A percentile compares a stretch with the other conserved stretches of the same genome.
Conservation (phyloP, 495 filamentous ascomycete genomes). For the Hypoxylon fragiforme region DNA sequence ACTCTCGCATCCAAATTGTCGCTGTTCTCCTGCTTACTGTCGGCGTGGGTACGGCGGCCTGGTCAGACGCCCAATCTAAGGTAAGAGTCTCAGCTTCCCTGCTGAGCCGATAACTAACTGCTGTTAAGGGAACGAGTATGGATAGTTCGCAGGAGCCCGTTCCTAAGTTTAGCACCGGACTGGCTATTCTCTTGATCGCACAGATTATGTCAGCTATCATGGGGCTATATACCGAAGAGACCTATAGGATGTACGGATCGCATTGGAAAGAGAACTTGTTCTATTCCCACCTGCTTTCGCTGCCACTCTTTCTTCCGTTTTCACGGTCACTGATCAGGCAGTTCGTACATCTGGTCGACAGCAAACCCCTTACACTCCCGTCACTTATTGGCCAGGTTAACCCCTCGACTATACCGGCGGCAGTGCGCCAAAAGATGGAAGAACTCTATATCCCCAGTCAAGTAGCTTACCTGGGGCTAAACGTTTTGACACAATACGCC, state of each 20-base stretch:
- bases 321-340: slow-evolving; percentile 53
- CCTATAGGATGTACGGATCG: slow-evolving; percentile 80
- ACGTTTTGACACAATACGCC: slow-evolving; percentile 88
- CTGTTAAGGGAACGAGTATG: slow-evolving; percentile 35
- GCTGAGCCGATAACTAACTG: slow-evolving; percentile 7
- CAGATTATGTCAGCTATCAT: slow-evolving; percentile 91
- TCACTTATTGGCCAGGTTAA: slow-evolving; percentile 37
- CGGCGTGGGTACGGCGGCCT: slow-evolving; percentile 82
- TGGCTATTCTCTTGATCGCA: slow-evolving; percentile 81
- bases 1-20: slow-evolving; percentile 75
- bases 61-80: slow-evolving; percentile 84
- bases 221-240: slow-evolving; percentile 90
- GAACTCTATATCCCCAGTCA: slow-evolving; percentile 64
- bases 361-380: slow-evolving; percentile 50
- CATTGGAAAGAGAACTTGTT: slow-evolving; percentile 98
- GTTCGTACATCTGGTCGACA: slow-evolving; percentile 54
- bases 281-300: slow-evolving; percentile 80
- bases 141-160: slow-evolving; percentile 36
- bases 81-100: slow-evolving; percentile 46
- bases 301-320: slow-evolving; percentile 68
- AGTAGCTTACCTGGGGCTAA: slow-evolving; percentile 71
- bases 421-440: slow-evolving; percentile 37
- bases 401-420: slow-evolving; percentile 32
- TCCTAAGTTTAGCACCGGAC: slow-evolving; percentile 68
- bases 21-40: slow-evolving; percentile 80